phyloP scores from a whole-genome alignment of 2,329 filamentous ascomycete species.

The Xylariaceae sp. region DNA sequence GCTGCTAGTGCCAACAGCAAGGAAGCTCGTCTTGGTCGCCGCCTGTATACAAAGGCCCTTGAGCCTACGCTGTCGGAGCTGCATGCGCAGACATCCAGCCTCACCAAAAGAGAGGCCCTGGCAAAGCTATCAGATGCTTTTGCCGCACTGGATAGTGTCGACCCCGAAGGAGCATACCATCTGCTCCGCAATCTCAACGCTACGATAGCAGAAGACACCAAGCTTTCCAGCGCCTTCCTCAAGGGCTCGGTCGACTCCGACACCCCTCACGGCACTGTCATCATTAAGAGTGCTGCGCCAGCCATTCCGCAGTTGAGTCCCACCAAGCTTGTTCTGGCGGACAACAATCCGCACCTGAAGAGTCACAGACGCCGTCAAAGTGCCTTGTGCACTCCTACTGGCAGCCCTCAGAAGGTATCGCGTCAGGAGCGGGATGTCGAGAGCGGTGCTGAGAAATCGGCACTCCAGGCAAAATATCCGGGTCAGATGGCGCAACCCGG shows the following conservation, averaged over 20 bases:
- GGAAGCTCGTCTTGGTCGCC: slow-evolving; percentile 76
- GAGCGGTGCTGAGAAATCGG: slow-evolving; percentile 37
- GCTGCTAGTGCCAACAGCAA: slow-evolving; percentile 63
- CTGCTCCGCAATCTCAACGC: slow-evolving; percentile 74
- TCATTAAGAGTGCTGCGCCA: slow-evolving; percentile 46
- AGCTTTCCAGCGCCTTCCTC: slow-evolving; percentile 53
- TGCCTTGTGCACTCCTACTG: slow-evolving; percentile 29
- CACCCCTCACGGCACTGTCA: slow-evolving; percentile 52
- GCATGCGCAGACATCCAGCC: slow-evolving; percentile 68
- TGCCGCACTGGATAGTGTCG: slow-evolving; percentile 75
- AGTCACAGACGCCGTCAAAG: slow-evolving; percentile 67
- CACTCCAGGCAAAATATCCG: slow-evolving; percentile 51
- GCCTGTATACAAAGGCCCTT: slow-evolving; percentile 75
- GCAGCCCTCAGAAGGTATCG: slow-evolving; percentile 26
- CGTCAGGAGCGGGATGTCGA: slow-evolving; percentile 35
- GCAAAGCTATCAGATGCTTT: slow-evolving; percentile 82
- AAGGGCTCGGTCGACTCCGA: slow-evolving; percentile 32
- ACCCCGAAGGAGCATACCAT: slow-evolving; percentile 87
- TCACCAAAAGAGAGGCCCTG: slow-evolving; percentile 74
- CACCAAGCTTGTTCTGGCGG: slow-evolving; percentile 69
- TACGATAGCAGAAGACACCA: slow-evolving; percentile 66
- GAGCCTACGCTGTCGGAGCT: slow-evolving; percentile 82
- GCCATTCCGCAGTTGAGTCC: slow-evolving; percentile 34
- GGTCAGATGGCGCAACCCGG: slow-evolving; percentile 57
- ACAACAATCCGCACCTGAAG: slow-evolving; percentile 81